Conservation (phyloP, 2,329 filamentous ascomycete species). For the Amesomyces nigricolor region DNA sequence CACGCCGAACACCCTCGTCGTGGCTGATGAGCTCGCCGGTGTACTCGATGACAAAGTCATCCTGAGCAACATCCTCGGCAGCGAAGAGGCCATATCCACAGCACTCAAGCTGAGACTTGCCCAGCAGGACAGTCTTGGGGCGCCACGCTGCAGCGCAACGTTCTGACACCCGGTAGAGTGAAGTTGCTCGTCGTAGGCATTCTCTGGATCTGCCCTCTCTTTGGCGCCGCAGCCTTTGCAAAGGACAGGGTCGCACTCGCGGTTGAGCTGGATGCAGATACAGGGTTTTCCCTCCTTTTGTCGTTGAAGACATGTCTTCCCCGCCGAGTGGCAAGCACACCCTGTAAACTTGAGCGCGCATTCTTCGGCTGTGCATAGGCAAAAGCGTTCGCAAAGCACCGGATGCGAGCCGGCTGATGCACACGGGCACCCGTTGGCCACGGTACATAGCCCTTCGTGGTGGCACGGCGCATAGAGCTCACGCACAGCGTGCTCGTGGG, state of each 20-base stretch:
- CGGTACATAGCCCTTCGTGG: constrained; percentile 62
- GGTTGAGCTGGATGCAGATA: constrained; percentile 64
- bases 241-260: constrained; percentile 75
- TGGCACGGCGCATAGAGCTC: constrained; percentile 59
- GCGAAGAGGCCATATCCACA: constrained; percentile 73
- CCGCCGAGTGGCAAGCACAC: constrained; percentile 56
- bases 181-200: constrained; percentile 54
- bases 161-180: constrained; percentile 63
- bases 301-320: constrained; percentile 52
- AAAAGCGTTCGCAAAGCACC: constrained; percentile 68
- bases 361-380: constrained; percentile 53
- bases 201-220: constrained; percentile 63
- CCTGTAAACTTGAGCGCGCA: constrained; percentile 62
- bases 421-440: constrained; percentile 54
- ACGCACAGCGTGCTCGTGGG: constrained; percentile 50
- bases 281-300: constrained; percentile 55
- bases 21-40: constrained; percentile 69
- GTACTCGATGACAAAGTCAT: constrained; percentile 77
- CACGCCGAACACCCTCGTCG: constrained; percentile 63
- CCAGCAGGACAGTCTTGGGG: constrained; percentile 62
- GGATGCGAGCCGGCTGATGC: constrained; percentile 41
- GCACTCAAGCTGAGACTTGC: constrained; percentile 60
- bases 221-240: constrained; percentile 65
- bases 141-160: constrained; percentile 62
- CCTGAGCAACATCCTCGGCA: constrained; percentile 58